Percentiles rank a stretch among this genome's conserved stretches.
Evolutionary conservation across 441 rosid genomes (phyloP).

Genomic region (Monsonia emarginata): DNA sequence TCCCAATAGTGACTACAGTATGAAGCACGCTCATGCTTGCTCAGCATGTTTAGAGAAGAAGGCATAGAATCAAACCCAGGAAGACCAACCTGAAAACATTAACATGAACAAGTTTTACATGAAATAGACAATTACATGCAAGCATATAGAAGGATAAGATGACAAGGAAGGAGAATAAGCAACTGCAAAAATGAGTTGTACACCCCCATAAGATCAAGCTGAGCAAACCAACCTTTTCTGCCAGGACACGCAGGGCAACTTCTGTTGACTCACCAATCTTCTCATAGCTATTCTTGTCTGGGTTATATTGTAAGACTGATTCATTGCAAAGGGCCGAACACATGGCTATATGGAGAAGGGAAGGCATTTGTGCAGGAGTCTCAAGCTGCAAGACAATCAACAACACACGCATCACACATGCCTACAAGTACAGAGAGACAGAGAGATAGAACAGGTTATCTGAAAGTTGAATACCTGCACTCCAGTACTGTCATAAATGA

Average conservation of each 20-base stretch:
- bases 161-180: neutral
- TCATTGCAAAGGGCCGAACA: conserved; percentile 97
- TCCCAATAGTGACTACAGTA: conserved; percentile 98
- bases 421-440: neutral
- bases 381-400: conserved; percentile 61
- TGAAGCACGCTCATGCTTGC: conserved; percentile 95
- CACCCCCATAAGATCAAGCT: conserved; percentile 8
- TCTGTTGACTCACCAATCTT: conserved; percentile 99
- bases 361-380: conserved; percentile 81
- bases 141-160: neutral
- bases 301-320: conserved; percentile 89
- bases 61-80: conserved; percentile 99
- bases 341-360: conserved; percentile 90
- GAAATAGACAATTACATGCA: conserved; percentile 9
- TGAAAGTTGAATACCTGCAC: conserved; percentile 43
- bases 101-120: conserved; percentile 19
- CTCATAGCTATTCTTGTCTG: conserved; percentile 80
- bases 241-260: conserved; percentile 91
- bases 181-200: conserved; percentile 1
- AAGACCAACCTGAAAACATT: conserved; percentile 79
- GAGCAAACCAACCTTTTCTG: conserved; percentile 62
- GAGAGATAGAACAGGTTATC: neutral
- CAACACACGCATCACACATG: conserved; percentile 8
- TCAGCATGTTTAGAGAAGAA: conserved; percentile 75
- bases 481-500: conserved; percentile 54